phyloP scores from a whole-genome alignment of 352 stramenopile genomes.

The Phytophthora brassicae region DNA sequence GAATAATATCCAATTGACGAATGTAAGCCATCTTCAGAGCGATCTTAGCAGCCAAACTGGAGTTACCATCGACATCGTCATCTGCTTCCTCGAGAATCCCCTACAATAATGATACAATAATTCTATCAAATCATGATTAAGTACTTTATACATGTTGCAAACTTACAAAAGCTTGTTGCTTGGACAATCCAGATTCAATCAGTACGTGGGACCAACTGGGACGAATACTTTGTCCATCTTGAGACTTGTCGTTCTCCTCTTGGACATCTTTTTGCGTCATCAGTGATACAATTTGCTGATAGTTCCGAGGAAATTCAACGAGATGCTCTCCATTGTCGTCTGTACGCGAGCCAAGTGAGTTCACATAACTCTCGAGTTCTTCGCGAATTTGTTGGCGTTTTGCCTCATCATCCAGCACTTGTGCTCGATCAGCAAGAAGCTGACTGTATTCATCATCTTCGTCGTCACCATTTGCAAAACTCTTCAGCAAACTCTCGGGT shows the following conservation, averaged over 20 bases:
- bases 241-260: conserved; percentile 13
- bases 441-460: conserved; percentile 34
- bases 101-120: conserved; percentile 20
- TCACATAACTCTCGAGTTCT: conserved; percentile 53
- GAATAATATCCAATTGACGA: conserved; percentile 53
- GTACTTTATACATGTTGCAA: neutral
- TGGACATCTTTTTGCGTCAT: conserved; percentile 63
- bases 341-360: conserved; percentile 33
- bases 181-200: conserved; percentile 60
- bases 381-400: conserved; percentile 39
- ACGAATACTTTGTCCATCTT: conserved; percentile 9
- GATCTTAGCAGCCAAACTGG: conserved; percentile 53
- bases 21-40: conserved; percentile 74
- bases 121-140: neutral
- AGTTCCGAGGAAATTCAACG: conserved; percentile 64
- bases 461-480: neutral
- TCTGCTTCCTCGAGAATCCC: conserved; percentile 48
- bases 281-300: conserved; percentile 60
- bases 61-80: conserved; percentile 25
- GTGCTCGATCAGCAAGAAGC: conserved; percentile 8
- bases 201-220: conserved; percentile 65
- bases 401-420: conserved; percentile 33
- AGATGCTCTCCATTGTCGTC: conserved; percentile 54
- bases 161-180: conserved; percentile 67
- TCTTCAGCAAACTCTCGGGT: too few species aligned